phyloP scores from a whole-genome alignment of 176 grass and related monocot species.

The Aegilops umbellulata region DNA sequence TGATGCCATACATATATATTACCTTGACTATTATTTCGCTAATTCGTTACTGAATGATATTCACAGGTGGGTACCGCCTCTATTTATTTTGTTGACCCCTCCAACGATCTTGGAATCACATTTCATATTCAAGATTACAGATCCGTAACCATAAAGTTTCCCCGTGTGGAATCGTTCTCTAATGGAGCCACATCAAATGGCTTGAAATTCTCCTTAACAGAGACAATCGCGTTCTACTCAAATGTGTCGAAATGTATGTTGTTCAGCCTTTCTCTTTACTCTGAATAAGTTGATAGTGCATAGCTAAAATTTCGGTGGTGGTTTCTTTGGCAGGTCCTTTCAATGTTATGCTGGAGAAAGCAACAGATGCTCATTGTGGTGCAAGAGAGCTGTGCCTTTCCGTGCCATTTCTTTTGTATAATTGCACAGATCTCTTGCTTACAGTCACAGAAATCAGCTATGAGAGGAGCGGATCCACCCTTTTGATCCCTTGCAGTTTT shows the following conservation, averaged over 20 bases:
- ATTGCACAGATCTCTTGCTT: conserved; percentile 80
- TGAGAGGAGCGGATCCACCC: conserved; percentile 59
- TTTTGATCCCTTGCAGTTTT: conserved; percentile 78
- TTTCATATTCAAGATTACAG: conserved; percentile 75
- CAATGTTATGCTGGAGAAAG: conserved; percentile 83
- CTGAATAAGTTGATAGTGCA: conserved; percentile 23
- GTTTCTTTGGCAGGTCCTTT: conserved; percentile 62
- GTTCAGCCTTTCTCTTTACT: conserved; percentile 17
- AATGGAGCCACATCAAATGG: conserved; percentile 60
- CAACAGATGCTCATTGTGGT: conserved; percentile 82
- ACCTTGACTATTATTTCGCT: conserved; percentile 27
- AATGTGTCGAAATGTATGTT: conserved; percentile 60
- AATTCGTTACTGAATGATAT: conserved; percentile 39
- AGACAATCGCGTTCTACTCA: conserved; percentile 80
- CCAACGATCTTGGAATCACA: conserved; percentile 85
- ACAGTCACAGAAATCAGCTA: conserved; percentile 67
- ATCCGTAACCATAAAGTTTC: conserved; percentile 63
- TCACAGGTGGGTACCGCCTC: conserved; percentile 69
- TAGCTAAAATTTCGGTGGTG: conserved; percentile 10
- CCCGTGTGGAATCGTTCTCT: conserved; percentile 80
- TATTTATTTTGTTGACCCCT: conserved; percentile 77
- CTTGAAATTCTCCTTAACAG: conserved; percentile 65
- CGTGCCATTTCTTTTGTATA: conserved; percentile 93
- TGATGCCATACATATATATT: conserved; percentile 24
- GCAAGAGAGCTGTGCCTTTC: conserved; percentile 82